Percentiles rank a stretch among this genome's conserved stretches.
Evolutionary conservation across 140 eudicot species (phyloP).

Genomic region (Ambrosia hybrid): DNA sequence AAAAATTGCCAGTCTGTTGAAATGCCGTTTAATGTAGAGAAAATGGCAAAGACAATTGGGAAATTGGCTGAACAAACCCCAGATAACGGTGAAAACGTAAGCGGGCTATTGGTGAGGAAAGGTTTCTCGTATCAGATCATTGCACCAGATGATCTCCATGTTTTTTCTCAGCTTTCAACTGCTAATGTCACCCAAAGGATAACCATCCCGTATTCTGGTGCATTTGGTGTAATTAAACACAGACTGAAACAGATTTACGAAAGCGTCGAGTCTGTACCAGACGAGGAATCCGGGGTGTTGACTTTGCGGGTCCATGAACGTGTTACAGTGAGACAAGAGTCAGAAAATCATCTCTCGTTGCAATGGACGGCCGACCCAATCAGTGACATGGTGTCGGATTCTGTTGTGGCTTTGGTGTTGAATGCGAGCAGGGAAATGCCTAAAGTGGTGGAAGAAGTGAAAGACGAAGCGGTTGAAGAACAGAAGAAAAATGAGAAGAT

Average conservation of each 20-base stretch:
- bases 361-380: slow-evolving; percentile 93
- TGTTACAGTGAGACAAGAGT: slow-evolving; percentile 86
- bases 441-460: slow-evolving; percentile 59
- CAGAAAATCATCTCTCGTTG: slow-evolving; percentile 76
- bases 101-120: slow-evolving; percentile 81
- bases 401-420: slow-evolving; percentile 80
- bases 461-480: slow-evolving; percentile 60
- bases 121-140: slow-evolving; percentile 94
- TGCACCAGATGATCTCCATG: slow-evolving; percentile 88
- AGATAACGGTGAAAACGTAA: slow-evolving; percentile 69
- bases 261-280: slow-evolving; percentile 64
- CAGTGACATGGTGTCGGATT: slow-evolving; percentile 94
- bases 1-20: slow-evolving; percentile 94
- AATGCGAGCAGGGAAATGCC: slow-evolving; percentile 91
- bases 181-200: slow-evolving; percentile 81
- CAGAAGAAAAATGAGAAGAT: slow-evolving; percentile 69
- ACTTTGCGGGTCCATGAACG: slow-evolving; percentile 72
- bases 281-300: slow-evolving; percentile 67
- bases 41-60: slow-evolving; percentile 92
- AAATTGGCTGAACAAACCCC: slow-evolving; percentile 82
- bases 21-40: slow-evolving; percentile 82
- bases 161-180: slow-evolving; percentile 85
- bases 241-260: slow-evolving; percentile 85
- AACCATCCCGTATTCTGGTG: slow-evolving; percentile 88
- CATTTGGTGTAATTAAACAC: slow-evolving; percentile 77